phyloP scores from a whole-genome alignment of 116 monocot species.

The Phalaenopsis hybrid region DNA sequence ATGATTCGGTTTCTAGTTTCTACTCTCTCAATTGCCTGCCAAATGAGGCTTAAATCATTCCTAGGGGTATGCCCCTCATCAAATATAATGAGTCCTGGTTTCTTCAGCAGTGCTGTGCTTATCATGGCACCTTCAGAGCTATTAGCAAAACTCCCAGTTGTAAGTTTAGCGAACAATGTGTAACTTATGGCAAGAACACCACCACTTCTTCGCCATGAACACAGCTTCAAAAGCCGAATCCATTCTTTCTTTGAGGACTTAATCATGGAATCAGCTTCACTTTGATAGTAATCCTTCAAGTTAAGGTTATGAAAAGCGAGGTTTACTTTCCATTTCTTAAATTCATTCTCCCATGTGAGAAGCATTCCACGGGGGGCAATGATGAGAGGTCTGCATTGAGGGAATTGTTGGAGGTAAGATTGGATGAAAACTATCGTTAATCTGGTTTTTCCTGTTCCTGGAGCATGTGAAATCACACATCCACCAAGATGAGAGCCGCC shows the following conservation, averaged over 20 bases:
- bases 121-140: constrained; percentile 10
- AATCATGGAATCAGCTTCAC: constrained; percentile 29
- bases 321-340: constrained; percentile 44
- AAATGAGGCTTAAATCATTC: constrained; percentile 47
- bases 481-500: constrained; percentile 39
- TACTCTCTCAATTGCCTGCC: constrained; percentile 48
- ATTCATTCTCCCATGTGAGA: constrained; percentile 60
- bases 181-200: constrained; percentile 62
- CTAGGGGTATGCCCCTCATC: constrained; percentile 88
- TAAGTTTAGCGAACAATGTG: constrained; percentile 39
- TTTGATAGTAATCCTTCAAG: constrained; percentile 21
- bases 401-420: constrained; percentile 52
- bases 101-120: constrained; percentile 43
- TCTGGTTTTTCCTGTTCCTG: constrained; percentile 74
- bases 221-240: constrained; percentile 41
- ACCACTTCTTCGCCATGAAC: constrained; percentile 36
- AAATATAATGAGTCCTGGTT: constrained; percentile 55
- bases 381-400: constrained; percentile 57
- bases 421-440: constrained; percentile 63
- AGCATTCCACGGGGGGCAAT: constrained; percentile 62
- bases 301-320: constrained; percentile 60
- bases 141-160: not conserved
- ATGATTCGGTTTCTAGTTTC: constrained; percentile 47
- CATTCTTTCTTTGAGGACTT: constrained; percentile 1
- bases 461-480: constrained; percentile 81